Evolutionary conservation across 768 basidiomycete species (phyloP), one percentile per base, ranked within the genome.

Genomic region (Xerocomellus intermedius): DNA sequence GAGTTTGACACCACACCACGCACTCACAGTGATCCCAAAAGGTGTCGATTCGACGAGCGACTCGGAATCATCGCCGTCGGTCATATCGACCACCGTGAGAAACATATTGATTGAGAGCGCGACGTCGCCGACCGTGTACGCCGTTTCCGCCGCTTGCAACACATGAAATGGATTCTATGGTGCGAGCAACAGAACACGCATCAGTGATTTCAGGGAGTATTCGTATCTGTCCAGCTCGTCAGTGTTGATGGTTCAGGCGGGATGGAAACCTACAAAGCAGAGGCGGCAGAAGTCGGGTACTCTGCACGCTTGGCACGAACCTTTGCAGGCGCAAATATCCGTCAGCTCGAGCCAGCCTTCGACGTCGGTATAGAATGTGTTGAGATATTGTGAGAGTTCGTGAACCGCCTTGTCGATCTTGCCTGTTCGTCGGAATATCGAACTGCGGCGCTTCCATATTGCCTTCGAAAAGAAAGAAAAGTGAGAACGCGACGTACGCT

Each of bases 281-380:
- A n/a, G n/a, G n/a, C n/a, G n/a, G n/a, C n/a, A n/a, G n/a, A n/a
- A n/a, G n/a, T n/a, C n/a, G n/a, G n/a, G n/a, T n/a, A n/a, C n/a
- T n/a, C n/a, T n/a, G n/a, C n/a, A n/a, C n/a, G n/a, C n/a, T n/a
- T n/a, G n/a, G n/a, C n/a, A n/a, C n/a, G n/a, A n/a, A n/a, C n/a
- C n/a, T n/a, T n/a, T n/a, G n/a, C 88, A 85, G 60, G 84, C 75
- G 61, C 95, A 92, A 5, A 91, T 81, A 63, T 89, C 87, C 0
- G 90, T 85, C 22, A 97, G 82, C 67, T 94, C 87, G 17, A 90
- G 72, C 94, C 94, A 96, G 12, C 82, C 92, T 60, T 94, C 91
- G 14, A 87, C 76, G 59, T 97, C 94, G 21, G 84, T 84, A 68
- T 96, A 97, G 67, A 93, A 89, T 0, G 87, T 91, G 63, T 97